Evolutionary conservation across 2,329 filamentous ascomycete genomes (phyloP), one percentile per base, ranked within the genome.

Genomic region (Simplicillium aogashimaense): DNA sequence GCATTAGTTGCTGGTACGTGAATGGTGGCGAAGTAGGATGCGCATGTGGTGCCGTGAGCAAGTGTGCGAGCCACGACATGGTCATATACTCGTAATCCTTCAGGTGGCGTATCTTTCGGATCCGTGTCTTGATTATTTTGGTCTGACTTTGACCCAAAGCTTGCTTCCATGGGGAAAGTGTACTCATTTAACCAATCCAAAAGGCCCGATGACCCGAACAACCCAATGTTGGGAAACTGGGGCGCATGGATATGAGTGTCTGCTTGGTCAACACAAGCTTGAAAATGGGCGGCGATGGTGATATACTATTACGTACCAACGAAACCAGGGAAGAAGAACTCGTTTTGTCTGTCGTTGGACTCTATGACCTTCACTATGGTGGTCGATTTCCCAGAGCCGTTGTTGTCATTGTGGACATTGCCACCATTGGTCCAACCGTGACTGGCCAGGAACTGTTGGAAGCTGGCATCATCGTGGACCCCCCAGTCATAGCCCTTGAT

Each of bases 171-270:
- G 0, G 88, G 87, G 57, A 94, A 95, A 1, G 88, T 95, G 63
- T 95, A 95, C 5, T 71, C 88, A 51, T 87, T 74, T 3, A 95
- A 69, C 88, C 88, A 95, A 61, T 87, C 81, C 6, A 95, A 73
- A 20, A 95, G 76, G 1, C 86, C 94, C 0, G 83, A 81, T 47
- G 85, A 86, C 50, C 88, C 88, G 53, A 94, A 94, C 44, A 95
- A 78, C 39, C 88, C 88, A 2, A 76, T 74, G 55, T 95, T 95
- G 40, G 86, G 86, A 54, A 90, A 92, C 64, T 95, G 88, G 0
- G 86, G 76, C 7, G 88, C 88, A 57, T 95, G 88, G 43, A 90
- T 83, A 57, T 95, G 88, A 3, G 88, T 90, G 59, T 94, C 87
- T 86, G 45, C 31, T 7, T 33, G 31, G 31, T 33, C 31, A 33